Evolutionary conservation across 129 eudicot genomes (phyloP), one percentile per base, ranked within the genome.

Genomic region (Gnaphalium uliginosum): DNA sequence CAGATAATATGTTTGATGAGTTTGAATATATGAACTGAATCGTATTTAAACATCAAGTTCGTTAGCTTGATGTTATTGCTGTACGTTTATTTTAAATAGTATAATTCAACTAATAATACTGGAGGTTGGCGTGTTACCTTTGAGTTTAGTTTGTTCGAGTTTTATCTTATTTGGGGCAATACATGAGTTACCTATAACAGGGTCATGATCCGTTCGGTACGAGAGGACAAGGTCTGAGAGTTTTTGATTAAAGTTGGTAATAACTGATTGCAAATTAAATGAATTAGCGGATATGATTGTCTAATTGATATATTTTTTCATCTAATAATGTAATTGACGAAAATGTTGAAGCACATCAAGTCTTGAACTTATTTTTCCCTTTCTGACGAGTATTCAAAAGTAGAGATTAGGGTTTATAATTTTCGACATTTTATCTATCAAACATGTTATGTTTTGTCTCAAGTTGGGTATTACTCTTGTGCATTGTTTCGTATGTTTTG

Each of bases 1-100:
- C 50, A 22, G 46, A 21, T 61, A 50, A 43, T 51, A 73, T 64
- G 68, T 73, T 75, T 75, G 79, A 56, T 72, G 50, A 33, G 76
- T 72, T 72, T 72, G 24, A 65, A 64, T 19, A 54, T 74, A 61
- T 48, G 72, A 62, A 37, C 46, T 65, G 64, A 27, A 65, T 22
- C 11, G 53, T 27, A 22, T 63, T 75, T 15, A 18, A 18, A 66
- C 51, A 32, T 54, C 33, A 17, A 72, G 53, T 15, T 72, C 2
- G 14, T 39, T 60, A 39, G 78, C 70, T 74, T 74, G 72, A 64
- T 64, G 51, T 29, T 48, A 43, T 43, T 75, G 50, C 18, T 65
- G 72, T 64, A 75, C 24, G 61, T 65, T 76, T 66, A 6, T 50
- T 8, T 60, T 13, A 0, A 63, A 17, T 62, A 43, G 78, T 74